These are phyloP conservation scores for Royoungia palumana DNA, from an alignment of 768 basidiomycete genomes.

Conservation along the genomic window DNA sequence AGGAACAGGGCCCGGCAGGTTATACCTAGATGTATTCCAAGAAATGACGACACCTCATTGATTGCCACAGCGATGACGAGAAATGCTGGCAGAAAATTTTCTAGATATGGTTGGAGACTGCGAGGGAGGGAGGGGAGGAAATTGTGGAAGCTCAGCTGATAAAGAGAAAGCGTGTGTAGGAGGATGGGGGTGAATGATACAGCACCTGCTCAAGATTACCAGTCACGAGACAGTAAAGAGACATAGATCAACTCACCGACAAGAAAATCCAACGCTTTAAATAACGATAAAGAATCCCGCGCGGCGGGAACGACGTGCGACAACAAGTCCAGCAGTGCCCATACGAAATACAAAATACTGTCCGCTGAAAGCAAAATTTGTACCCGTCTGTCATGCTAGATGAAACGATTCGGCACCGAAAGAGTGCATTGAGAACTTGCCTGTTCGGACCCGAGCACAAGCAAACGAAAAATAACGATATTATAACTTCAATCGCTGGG, in stretches of 20 bases:
- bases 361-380: conserved; percentile 62
- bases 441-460: conserved; percentile 46
- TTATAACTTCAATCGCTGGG: conserved; percentile 58
- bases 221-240: neutral
- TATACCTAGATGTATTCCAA: conserved; percentile 56
- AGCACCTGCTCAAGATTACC: conserved; percentile 33
- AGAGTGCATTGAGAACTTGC: conserved; percentile 34
- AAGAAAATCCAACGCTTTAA: conserved; percentile 53
- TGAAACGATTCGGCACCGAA: neutral
- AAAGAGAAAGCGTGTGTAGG: conserved; percentile 60
- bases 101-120: conserved; percentile 43
- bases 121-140: conserved; percentile 52
- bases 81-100: conserved; percentile 45
- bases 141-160: conserved; percentile 49
- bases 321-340: conserved; percentile 60
- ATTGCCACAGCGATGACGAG: conserved; percentile 53
- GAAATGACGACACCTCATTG: conserved; percentile 64
- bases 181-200: conserved; percentile 65
- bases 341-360: conserved; percentile 55
- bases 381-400: conserved; percentile 34
- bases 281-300: conserved; percentile 42
- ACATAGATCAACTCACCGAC: conserved; percentile 49
- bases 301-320: conserved; percentile 53
- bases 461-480: conserved; percentile 51
- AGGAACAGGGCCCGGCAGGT: neutral